These are phyloP conservation scores for Calonectria honghensis DNA, from an alignment of 2,329 filamentous ascomycete genomes.

Conservation along the genomic window DNA sequence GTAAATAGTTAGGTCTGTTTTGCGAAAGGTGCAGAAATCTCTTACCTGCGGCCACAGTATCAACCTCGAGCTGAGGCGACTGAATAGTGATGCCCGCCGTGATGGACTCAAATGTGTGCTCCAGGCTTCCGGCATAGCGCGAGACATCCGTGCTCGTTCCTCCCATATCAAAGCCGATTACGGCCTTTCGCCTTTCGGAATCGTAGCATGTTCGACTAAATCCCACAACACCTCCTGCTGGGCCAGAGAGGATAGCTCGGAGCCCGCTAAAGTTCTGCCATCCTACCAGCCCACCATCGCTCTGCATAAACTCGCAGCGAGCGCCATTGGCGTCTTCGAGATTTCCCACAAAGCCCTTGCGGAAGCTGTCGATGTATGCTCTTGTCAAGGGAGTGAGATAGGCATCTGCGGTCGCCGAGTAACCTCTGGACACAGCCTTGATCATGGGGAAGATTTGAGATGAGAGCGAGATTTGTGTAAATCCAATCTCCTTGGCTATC, in stretches of 20 bases:
- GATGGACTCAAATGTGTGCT: constrained; percentile 80
- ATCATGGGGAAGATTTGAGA: constrained; percentile 58
- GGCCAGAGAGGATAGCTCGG: constrained; percentile 82
- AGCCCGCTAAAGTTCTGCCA: constrained; percentile 80
- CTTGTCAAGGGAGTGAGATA: constrained; percentile 63
- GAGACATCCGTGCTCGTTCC: constrained; percentile 86
- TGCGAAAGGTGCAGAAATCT: not conserved
- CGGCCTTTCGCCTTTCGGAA: constrained; percentile 77
- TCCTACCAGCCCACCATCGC: constrained; percentile 70
- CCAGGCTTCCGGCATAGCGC: constrained; percentile 72
- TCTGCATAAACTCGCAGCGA: constrained; percentile 65
- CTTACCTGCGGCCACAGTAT: constrained; percentile 67
- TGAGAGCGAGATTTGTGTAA: constrained; percentile 43
- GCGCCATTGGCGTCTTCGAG: constrained; percentile 52
- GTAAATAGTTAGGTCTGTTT: constrained; percentile 73
- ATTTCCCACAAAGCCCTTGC: constrained; percentile 57
- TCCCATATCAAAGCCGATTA: constrained; percentile 84
- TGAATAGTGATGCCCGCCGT: constrained; percentile 87
- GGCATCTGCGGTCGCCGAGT: constrained; percentile 63
- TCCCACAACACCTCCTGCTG: constrained; percentile 84
- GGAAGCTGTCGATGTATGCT: constrained; percentile 57
- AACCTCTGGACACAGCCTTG: constrained; percentile 63
- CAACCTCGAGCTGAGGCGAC: constrained; percentile 87
- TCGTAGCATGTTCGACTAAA: constrained; percentile 85
- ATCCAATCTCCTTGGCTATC: constrained; percentile 63